These are phyloP conservation scores for Alliaria petiolata DNA, from an alignment of 345 rosid genomes.

Conservation along the genomic window DNA sequence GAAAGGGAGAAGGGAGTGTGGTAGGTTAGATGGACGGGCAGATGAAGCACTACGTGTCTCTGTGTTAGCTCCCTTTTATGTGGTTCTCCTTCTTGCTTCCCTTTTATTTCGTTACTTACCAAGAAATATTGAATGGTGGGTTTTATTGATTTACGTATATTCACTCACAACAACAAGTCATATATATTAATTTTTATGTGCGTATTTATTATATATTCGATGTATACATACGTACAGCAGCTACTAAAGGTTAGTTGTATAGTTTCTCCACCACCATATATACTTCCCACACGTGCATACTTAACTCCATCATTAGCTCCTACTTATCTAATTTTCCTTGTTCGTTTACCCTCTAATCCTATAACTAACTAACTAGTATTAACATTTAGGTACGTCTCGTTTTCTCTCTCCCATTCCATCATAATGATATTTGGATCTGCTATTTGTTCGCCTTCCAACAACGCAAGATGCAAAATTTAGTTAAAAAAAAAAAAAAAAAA, in stretches of 20 bases:
- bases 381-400: slow-evolving; percentile 3
- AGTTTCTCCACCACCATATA: no score
- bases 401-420: slow-evolving; percentile 2
- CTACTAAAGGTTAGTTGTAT: slow-evolving; percentile 8
- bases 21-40: slow-evolving; percentile 52
- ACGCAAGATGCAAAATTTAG: slow-evolving; percentile 16
- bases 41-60: slow-evolving; percentile 43
- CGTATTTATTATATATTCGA: neutral
- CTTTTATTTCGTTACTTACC: slow-evolving; percentile 31
- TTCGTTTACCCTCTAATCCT: neutral
- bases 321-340: neutral
- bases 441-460: neutral
- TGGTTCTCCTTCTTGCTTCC: slow-evolving; percentile 23
- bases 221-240: neutral
- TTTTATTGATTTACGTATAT: neutral
- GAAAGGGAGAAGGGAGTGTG: slow-evolving; percentile 14
- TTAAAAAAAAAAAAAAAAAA: no score
- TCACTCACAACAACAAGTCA: neutral
- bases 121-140: slow-evolving; percentile 27
- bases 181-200: neutral
- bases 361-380: neutral
- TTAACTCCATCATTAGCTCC: slow-evolving; percentile 2
- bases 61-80: slow-evolving; percentile 17
- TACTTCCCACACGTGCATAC: slow-evolving; percentile 27
- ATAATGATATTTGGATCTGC: neutral